Evolutionary conservation across 1,284 basidiomycete genomes (phyloP).

Genomic region (Prillingera fragicola): DNA sequence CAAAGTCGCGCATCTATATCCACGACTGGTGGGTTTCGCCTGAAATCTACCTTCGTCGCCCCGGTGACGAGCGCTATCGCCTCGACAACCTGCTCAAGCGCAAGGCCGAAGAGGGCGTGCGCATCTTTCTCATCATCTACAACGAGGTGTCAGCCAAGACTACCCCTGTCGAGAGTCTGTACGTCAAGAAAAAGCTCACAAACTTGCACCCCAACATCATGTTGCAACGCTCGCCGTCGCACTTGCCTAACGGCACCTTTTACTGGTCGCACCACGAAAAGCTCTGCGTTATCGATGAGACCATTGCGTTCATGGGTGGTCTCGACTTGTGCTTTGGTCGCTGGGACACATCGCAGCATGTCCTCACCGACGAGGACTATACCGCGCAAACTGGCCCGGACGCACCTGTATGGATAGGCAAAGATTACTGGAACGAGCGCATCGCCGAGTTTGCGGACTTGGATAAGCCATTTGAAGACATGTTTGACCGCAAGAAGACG

Average conservation of each 20-base stretch:
- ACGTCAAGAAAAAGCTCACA: slow-evolving; percentile 83
- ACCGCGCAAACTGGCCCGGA: slow-evolving; percentile 54
- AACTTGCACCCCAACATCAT: slow-evolving; percentile 87
- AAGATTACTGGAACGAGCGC: slow-evolving; percentile 78
- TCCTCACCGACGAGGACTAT: slow-evolving; percentile 75
- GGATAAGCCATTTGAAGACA: slow-evolving; percentile 86
- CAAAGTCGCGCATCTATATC: slow-evolving; percentile 83
- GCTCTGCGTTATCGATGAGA: slow-evolving; percentile 93
- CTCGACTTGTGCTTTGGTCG: slow-evolving; percentile 79
- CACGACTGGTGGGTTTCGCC: slow-evolving; percentile 82
- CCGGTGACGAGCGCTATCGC: slow-evolving; percentile 77
- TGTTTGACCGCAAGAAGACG: slow-evolving; percentile 82
- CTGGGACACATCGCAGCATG: slow-evolving; percentile 95
- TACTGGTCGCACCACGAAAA: slow-evolving; percentile 99
- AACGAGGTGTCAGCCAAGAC: slow-evolving; percentile 97
- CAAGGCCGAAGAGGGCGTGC: slow-evolving; percentile 94
- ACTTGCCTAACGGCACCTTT: slow-evolving; percentile 95
- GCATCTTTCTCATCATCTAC: slow-evolving; percentile 95
- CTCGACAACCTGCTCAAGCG: slow-evolving; percentile 81
- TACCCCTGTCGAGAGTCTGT: slow-evolving; percentile 86
- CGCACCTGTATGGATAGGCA: slow-evolving; percentile 70
- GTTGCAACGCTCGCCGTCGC: slow-evolving; percentile 94
- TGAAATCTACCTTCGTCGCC: slow-evolving; percentile 80
- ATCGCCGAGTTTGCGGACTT: slow-evolving; percentile 82
- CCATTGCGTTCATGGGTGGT: slow-evolving; percentile 97